These are phyloP conservation scores for Camellia granthamiana DNA, from an alignment of 148 eudicot species.

Conservation along the genomic window DNA sequence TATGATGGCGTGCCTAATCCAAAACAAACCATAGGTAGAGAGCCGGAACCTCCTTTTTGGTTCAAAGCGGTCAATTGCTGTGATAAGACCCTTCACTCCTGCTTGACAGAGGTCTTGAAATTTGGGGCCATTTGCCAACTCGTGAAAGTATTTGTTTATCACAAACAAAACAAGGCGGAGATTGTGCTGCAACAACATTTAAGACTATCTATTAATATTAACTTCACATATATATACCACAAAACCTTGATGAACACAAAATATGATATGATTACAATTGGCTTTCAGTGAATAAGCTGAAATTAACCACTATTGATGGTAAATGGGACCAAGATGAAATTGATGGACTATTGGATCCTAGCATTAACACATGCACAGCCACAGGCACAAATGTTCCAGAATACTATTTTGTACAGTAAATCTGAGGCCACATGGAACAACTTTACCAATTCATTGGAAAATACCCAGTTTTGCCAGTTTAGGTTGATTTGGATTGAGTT, in stretches of 20 bases:
- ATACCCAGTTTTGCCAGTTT: not conserved
- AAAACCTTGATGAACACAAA: not conserved
- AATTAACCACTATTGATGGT: not conserved
- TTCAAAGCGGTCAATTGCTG: slow-evolving; percentile 92
- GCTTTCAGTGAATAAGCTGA: not conserved
- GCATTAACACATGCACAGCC: not conserved
- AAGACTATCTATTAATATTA: not conserved
- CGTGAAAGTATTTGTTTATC: slow-evolving; percentile 88
- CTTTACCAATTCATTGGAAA: not conserved
- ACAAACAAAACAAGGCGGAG: slow-evolving; percentile 82
- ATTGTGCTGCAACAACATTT: slow-evolving; percentile 72
- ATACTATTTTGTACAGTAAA: not conserved
- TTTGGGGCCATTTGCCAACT: slow-evolving; percentile 61
- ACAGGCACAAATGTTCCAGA: not conserved
- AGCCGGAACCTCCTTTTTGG: slow-evolving; percentile 66
- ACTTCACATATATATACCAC: not conserved
- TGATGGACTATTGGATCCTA: not conserved
- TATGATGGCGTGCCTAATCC: slow-evolving; percentile 86
- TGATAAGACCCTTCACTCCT: slow-evolving; percentile 88
- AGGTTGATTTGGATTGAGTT: not conserved
- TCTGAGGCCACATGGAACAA: not conserved
- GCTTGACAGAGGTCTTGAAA: slow-evolving; percentile 96
- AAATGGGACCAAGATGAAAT: not conserved
- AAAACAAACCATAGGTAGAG: slow-evolving; percentile 83
- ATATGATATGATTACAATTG: not conserved